Evolutionary conservation across 1,284 basidiomycete species (phyloP).

Genomic region (Stygiomarasmius scandens): DNA sequence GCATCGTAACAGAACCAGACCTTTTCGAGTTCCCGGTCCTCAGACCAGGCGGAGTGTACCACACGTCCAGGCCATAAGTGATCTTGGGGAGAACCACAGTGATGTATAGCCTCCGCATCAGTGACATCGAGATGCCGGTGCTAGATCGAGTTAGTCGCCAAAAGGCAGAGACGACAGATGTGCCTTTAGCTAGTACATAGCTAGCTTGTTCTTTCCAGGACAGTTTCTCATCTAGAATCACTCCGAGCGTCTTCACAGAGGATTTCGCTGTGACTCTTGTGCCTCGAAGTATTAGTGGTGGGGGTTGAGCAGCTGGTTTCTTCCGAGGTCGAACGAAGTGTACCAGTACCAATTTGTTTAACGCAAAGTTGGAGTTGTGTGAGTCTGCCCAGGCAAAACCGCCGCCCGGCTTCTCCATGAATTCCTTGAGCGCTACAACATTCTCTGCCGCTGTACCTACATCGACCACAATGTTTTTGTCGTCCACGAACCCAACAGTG

Average conservation of each 20-base stretch:
- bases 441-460: constrained; percentile 20
- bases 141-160: constrained; percentile 21
- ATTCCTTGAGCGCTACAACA: constrained; percentile 16
- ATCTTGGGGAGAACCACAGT: constrained; percentile 36
- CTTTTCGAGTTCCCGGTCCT: background rate
- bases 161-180: constrained; percentile 22
- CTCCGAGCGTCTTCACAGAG: constrained; percentile 35
- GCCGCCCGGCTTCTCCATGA: constrained; percentile 28
- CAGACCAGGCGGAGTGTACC: constrained; percentile 29
- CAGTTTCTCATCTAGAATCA: constrained; percentile 37
- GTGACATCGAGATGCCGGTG: constrained; percentile 18
- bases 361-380: constrained; percentile 30
- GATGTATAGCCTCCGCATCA: constrained; percentile 25
- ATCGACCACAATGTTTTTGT: constrained; percentile 13
- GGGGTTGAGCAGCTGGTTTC: background rate
- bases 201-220: constrained; percentile 32
- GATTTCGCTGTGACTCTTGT: constrained; percentile 15
- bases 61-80: constrained; percentile 38
- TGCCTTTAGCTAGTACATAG: constrained; percentile 33
- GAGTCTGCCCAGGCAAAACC: constrained; percentile 26
- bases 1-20: constrained; percentile 9
- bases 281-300: constrained; percentile 5
- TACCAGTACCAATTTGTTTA: constrained; percentile 26
- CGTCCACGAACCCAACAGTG: constrained; percentile 17
- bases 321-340: constrained; percentile 18